Percentiles rank a stretch among this genome's conserved stretches.
Evolutionary conservation across 768 basidiomycete genomes (phyloP).

Genomic region (Chalciporus chontae): DNA sequence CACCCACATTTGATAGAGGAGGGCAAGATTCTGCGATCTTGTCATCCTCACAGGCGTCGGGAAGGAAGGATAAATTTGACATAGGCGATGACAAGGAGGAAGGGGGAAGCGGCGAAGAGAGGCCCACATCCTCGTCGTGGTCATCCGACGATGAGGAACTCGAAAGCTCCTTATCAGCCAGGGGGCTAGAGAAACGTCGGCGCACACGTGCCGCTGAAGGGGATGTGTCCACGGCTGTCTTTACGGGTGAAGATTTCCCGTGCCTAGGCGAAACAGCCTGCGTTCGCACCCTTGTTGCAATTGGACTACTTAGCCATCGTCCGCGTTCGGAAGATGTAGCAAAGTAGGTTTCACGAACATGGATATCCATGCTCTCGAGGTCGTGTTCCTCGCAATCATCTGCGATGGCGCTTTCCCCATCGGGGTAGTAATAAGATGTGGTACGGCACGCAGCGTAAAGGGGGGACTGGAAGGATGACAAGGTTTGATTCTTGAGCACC

Average conservation of each 20-base stretch:
- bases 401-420: slow-evolving; percentile 14
- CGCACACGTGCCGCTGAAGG: slow-evolving; percentile 1
- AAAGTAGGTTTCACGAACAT: slow-evolving; percentile 49
- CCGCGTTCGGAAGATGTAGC: slow-evolving; percentile 57
- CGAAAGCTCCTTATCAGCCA: background rate
- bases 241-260: slow-evolving; percentile 25
- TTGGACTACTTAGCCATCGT: slow-evolving; percentile 52
- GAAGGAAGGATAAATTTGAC: slow-evolving; percentile 34
- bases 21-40: background rate
- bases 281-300: slow-evolving; percentile 26
- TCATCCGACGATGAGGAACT: slow-evolving; percentile 2
- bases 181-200: slow-evolving; percentile 1
- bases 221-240: slow-evolving; percentile 4
- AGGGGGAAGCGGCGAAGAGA: slow-evolving; percentile 30
- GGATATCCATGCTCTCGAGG: slow-evolving; percentile 32
- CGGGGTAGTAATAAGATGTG: slow-evolving; percentile 2
- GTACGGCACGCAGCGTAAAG: background rate
- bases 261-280: slow-evolving; percentile 11
- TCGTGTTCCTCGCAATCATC: slow-evolving; percentile 28
- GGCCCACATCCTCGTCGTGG: slow-evolving; percentile 18
- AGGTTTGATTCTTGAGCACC: background rate
- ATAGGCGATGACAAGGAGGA: slow-evolving; percentile 46
- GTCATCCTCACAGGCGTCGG: slow-evolving; percentile 18
- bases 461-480: slow-evolving; percentile 1
- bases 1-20: slow-evolving; percentile 33